Evolutionary conservation across 306 rosid species (phyloP).

Genomic region (Lotus japonicus): DNA sequence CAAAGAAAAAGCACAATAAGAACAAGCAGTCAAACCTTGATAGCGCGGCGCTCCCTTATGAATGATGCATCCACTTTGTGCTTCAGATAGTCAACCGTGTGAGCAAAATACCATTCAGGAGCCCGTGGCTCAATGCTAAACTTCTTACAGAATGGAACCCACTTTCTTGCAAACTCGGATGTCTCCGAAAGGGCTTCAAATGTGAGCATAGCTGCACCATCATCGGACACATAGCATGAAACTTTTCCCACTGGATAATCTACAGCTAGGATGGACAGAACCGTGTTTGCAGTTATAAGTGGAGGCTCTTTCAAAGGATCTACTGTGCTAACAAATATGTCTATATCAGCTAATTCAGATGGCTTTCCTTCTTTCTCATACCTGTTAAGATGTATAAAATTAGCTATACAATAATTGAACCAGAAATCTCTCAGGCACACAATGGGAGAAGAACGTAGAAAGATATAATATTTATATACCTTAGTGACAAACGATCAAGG

Average conservation of each 20-base stretch:
- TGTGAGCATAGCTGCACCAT: constrained; percentile 96
- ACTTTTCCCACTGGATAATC: constrained; percentile 90
- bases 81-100: constrained; percentile 70
- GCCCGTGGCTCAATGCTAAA: constrained; percentile 81
- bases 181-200: constrained; percentile 94
- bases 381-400: constrained; percentile 30
- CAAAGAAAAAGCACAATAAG: not conserved
- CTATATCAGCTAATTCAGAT: constrained; percentile 66
- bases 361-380: constrained; percentile 90
- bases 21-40: constrained; percentile 53
- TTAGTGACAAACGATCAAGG: constrained; percentile 79
- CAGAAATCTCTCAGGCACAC: not conserved
- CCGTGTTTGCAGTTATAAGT: constrained; percentile 90
- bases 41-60: constrained; percentile 78
- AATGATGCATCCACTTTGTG: constrained; percentile 79
- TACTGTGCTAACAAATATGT: constrained; percentile 86
- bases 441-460: not conserved
- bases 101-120: constrained; percentile 90
- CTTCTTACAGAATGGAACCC: constrained; percentile 96
- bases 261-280: constrained; percentile 81
- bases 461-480: constrained; percentile 42
- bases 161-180: constrained; percentile 88
- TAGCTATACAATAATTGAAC: not conserved
- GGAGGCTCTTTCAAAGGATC: constrained; percentile 97
- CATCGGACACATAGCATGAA: constrained; percentile 89